Evolutionary conservation across 73 alveolate species (phyloP).

Genomic region (Paramecium bursaria): DNA sequence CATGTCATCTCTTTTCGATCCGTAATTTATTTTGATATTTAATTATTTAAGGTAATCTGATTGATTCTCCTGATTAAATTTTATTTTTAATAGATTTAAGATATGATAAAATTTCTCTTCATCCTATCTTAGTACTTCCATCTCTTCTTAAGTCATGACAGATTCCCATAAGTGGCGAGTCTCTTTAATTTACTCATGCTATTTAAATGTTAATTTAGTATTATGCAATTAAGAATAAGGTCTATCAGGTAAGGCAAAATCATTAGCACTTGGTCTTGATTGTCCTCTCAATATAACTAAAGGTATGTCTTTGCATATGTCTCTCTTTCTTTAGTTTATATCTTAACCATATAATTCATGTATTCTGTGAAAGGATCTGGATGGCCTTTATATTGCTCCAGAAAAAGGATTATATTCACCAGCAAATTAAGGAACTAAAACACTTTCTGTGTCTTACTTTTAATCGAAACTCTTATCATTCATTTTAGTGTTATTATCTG

Average conservation of each 20-base stretch:
- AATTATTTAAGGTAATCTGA: conserved; percentile 58
- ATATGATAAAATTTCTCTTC: conserved; percentile 59
- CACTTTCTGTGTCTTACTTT: too few species aligned
- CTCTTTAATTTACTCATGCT: not conserved
- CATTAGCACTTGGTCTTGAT: conserved; percentile 5
- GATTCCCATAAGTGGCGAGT: conserved; percentile 30
- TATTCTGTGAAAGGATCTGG: too few species aligned
- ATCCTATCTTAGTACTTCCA: conserved; percentile 51
- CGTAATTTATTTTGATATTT: conserved; percentile 37
- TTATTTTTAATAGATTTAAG: conserved; percentile 28
- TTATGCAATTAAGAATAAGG: conserved; percentile 26
- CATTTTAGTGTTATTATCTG: too few species aligned
- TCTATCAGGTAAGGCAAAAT: conserved; percentile 29
- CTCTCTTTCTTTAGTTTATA: conserved; percentile 19
- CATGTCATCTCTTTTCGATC: conserved; percentile 63
- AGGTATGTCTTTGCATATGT: conserved; percentile 9
- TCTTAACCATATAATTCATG: conserved; percentile 17
- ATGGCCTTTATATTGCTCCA: too few species aligned
- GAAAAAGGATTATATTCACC: too few species aligned
- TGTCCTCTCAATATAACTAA: not conserved
- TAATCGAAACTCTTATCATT: too few species aligned
- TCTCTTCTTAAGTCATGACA: conserved; percentile 50
- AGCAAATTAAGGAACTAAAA: too few species aligned
- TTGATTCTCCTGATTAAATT: conserved; percentile 58
- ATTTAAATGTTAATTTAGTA: conserved; percentile 23